Base-by-base conservation (phyloP, 768 basidiomycete genomes). In the Hysterangium stoloniferum region DNA sequence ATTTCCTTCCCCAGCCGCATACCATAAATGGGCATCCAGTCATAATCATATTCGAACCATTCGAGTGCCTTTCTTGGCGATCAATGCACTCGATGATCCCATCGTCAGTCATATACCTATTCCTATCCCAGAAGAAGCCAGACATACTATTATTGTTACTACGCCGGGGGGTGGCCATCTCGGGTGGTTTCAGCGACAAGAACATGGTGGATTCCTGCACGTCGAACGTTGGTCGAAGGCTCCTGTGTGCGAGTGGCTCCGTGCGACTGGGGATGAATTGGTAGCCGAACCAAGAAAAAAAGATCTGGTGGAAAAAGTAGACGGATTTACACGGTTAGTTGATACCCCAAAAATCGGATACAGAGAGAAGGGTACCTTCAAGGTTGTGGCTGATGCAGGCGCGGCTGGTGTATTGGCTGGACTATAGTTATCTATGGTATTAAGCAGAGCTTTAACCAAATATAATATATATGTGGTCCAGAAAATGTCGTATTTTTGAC, bases 51-150 rank as follows among this genome's bases (percentile, higher is more conserved):
- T 89, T 24, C 64, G 66, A 48, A 67, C 75, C 50, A 73, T 92
- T 56, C 71, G 69, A 37, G 78, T 91, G 27, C 90, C 90, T 12
- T 82, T 81, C 64, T 74, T 93, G 6, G 77, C 82, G 5, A 73
- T 91, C 52, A 86, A 84, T 59, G 75, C 88, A 15, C 74, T 73
- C 20, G 85, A 90, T 62, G 88, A 90, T 64, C 88, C 88, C 17
- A 75, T 90, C 35, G 80, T 88, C 19, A 72, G 70, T 40, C 69
- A 76, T 48, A 71, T 83, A 33, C 85, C 84, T 27, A 71, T 75
- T 62, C 72, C 80, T 52, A 71, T 70, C 6, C 72, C 69, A 51
- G 72, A 70, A 22, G 79, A 77, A 56, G 69, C 69, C 4, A 37
- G 58, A 45, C 74, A 74, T 59, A 74, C 82, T 12, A 69, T 77